Conservation (phyloP, 306 rosid genomes). For the Fragaria iinumae region DNA sequence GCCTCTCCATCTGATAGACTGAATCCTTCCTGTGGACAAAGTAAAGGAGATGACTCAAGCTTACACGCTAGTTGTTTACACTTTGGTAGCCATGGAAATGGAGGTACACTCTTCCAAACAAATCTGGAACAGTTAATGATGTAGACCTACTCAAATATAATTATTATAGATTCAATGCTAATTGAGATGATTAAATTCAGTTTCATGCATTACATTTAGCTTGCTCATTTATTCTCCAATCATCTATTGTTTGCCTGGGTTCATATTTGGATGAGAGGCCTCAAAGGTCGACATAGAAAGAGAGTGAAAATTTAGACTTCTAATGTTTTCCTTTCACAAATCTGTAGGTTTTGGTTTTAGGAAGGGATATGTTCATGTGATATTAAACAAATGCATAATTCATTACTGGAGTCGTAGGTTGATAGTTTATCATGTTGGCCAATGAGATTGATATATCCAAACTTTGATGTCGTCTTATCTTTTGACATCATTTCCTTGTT, state of each 20-base stretch:
- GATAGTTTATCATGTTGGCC: background rate
- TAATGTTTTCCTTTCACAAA: background rate
- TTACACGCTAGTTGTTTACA: constrained; percentile 48
- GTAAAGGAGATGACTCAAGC: constrained; percentile 30
- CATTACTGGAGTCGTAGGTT: constrained; percentile 1
- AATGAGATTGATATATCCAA: background rate
- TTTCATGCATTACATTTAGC: background rate
- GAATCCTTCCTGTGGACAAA: constrained; percentile 25
- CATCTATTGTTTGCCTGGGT: background rate
- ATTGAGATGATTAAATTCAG: background rate
- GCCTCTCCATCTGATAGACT: constrained; percentile 24
- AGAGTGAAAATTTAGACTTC: background rate
- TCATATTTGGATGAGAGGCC: background rate
- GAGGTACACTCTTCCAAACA: constrained; percentile 48
- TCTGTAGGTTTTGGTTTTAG: background rate
- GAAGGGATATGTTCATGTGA: background rate
- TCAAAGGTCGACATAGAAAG: background rate
- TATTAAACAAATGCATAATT: background rate
- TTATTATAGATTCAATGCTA: background rate
- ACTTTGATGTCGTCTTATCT: background rate
- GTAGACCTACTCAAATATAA: background rate
- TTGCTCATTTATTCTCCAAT: background rate
- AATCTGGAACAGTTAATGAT: background rate
- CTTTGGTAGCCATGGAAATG: constrained; percentile 64
- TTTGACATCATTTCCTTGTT: background rate